phyloP scores from a whole-genome alignment of 257 asterid genomes.

The Solanum acaule region DNA sequence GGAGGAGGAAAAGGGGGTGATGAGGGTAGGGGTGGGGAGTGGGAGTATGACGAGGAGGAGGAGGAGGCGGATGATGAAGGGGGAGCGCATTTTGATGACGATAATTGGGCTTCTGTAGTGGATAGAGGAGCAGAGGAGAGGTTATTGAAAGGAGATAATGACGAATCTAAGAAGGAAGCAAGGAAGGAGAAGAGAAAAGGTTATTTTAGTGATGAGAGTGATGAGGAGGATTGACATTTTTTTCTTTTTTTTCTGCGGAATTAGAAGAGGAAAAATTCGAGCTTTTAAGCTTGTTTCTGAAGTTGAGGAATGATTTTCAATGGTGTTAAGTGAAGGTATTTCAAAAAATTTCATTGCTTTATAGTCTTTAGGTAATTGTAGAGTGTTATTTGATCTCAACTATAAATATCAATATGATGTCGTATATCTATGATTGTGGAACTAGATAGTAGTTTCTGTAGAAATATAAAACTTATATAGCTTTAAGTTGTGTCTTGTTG shows the following conservation, averaged over 20 bases:
- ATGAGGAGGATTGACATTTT: slow-evolving; percentile 51
- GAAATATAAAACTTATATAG: not conserved
- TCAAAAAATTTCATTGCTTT: no score
- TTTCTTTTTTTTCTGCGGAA: not conserved
- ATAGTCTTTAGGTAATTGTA: not conserved
- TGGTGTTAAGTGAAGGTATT: not conserved
- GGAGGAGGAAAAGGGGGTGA: not conserved
- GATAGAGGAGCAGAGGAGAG: slow-evolving; percentile 65
- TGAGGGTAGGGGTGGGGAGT: slow-evolving; percentile 14
- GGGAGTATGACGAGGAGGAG: slow-evolving; percentile 35
- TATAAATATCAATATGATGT: not conserved
- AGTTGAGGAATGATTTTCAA: not conserved
- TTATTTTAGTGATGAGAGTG: slow-evolving; percentile 93
- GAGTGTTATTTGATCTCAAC: not conserved
- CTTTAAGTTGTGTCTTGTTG: not conserved
- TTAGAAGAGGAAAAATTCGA: not conserved
- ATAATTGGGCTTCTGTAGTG: slow-evolving; percentile 95
- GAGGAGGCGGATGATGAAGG: slow-evolving; percentile 42
- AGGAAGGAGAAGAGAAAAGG: slow-evolving; percentile 66
- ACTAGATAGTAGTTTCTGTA: not conserved
- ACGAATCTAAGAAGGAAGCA: slow-evolving; percentile 20
- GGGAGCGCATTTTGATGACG: slow-evolving; percentile 36
- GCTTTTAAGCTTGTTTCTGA: not conserved
- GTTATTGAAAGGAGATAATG: slow-evolving; percentile 35
- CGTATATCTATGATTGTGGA: not conserved